Conservation (phyloP, 129 eudicot species). For the Flaveria robusta region DNA sequence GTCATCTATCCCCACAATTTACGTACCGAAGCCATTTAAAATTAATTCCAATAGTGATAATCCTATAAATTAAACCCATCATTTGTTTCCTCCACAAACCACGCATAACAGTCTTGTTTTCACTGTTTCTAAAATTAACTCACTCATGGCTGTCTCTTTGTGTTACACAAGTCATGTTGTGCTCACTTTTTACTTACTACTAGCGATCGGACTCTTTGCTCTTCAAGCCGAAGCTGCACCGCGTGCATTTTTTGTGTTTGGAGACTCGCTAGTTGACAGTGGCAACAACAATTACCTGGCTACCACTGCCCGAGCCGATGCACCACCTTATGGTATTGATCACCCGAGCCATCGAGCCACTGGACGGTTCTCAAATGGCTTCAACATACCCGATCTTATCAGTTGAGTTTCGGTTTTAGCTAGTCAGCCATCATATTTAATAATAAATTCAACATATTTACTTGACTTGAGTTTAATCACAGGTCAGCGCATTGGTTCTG, state of each 20-base stretch:
- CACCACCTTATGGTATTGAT: conserved; percentile 49
- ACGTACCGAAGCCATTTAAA: background rate
- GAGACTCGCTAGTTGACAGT: conserved; percentile 46
- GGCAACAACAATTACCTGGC: conserved; percentile 49
- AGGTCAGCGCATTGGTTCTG: conserved; percentile 66
- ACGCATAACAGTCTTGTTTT: conserved; percentile 15
- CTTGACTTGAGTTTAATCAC: conserved; percentile 16
- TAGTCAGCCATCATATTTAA: background rate
- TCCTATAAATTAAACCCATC: conserved; percentile 33
- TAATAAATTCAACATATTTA: conserved; percentile 8
- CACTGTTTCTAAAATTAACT: conserved; percentile 6
- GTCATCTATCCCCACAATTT: conserved; percentile 7
- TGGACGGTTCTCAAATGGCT: conserved; percentile 46
- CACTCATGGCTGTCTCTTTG: conserved; percentile 29
- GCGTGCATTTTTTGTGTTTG: conserved; percentile 45
- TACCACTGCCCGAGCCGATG: conserved; percentile 44
- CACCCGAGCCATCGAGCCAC: conserved; percentile 46
- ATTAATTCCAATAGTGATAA: background rate
- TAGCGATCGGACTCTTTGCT: conserved; percentile 11
- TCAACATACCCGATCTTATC: conserved; percentile 45
- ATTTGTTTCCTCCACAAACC: conserved; percentile 25
- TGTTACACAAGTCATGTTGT: background rate
- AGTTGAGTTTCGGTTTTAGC: conserved; percentile 31
- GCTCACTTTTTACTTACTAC: conserved; percentile 1
- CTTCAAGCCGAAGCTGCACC: conserved; percentile 25